These are phyloP conservation scores for Asparagopsis taxiformis DNA, from an alignment of 31 red algal genomes.

Conservation along the genomic window DNA sequence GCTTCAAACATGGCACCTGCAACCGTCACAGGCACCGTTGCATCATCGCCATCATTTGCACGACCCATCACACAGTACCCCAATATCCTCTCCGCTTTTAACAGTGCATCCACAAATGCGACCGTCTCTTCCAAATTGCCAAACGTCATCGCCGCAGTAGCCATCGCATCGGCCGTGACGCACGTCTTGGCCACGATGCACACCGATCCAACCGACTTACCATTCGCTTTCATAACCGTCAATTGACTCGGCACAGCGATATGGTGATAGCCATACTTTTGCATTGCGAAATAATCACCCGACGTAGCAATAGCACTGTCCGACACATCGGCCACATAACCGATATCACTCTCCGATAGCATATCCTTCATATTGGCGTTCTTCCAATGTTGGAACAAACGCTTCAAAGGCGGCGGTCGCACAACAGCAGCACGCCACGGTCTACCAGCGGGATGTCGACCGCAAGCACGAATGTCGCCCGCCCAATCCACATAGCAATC, in stretches of 20 bases:
- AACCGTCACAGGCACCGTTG: background rate
- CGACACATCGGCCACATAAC: background rate
- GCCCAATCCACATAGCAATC: conserved; percentile 72
- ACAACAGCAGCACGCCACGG: conserved; percentile 76
- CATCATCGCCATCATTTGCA: background rate
- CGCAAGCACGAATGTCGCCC: conserved; percentile 52
- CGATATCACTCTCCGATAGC: background rate
- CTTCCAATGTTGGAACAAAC: conserved; percentile 50
- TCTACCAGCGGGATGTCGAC: conserved; percentile 37
- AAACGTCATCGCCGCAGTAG: conserved; percentile 75
- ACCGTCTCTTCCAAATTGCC: conserved; percentile 7
- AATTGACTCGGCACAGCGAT: conserved; percentile 6
- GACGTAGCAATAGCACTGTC: conserved; percentile 43
- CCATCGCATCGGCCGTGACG: conserved; percentile 45
- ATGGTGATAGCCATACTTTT: conserved; percentile 73
- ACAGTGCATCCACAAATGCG: conserved; percentile 19
- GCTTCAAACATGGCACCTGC: background rate
- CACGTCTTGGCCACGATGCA: conserved; percentile 38
- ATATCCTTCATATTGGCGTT: conserved; percentile 15
- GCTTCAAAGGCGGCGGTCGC: conserved; percentile 36
- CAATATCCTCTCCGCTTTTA: background rate
- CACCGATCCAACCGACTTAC: conserved; percentile 47
- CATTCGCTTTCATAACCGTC: conserved; percentile 42
- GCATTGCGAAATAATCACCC: conserved; percentile 59
- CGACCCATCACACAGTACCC: conserved; percentile 34